A percentile compares a stretch with the other conserved stretches of the same genome.
These are phyloP conservation scores for Lippia alba DNA, from an alignment of 305 asterid species.

Conservation along the genomic window DNA sequence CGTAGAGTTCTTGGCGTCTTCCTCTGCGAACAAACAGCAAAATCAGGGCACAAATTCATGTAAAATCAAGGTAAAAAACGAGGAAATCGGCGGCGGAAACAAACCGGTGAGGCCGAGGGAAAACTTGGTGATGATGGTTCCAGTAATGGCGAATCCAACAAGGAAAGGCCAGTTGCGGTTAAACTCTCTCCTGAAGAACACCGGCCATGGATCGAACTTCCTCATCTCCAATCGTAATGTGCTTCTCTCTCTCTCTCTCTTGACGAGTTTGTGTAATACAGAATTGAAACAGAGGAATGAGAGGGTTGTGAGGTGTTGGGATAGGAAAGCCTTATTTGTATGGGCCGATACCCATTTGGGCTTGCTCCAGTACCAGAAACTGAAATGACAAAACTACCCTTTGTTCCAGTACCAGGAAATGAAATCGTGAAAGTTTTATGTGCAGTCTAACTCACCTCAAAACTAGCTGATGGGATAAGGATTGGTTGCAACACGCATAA, in stretches of 20 bases:
- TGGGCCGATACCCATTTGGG: too few relatives aligned
- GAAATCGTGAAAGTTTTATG: too few relatives aligned
- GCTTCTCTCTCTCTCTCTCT: conserved; percentile 21
- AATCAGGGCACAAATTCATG: background rate
- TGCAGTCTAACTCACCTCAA: too few relatives aligned
- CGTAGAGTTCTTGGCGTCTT: conserved; percentile 59
- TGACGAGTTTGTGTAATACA: too few relatives aligned
- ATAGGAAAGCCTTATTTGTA: too few relatives aligned
- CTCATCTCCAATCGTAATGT: conserved; percentile 49
- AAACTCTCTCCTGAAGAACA: conserved; percentile 83
- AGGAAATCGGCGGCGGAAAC: background rate
- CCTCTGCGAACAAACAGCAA: conserved; percentile 43
- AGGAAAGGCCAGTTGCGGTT: conserved; percentile 84
- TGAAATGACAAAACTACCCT: background rate
- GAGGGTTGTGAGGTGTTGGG: too few relatives aligned
- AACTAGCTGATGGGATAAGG: too few relatives aligned
- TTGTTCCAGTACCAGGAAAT: too few relatives aligned
- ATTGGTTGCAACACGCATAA: too few relatives aligned
- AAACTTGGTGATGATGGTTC: conserved; percentile 66
- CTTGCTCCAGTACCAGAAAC: too few relatives aligned
- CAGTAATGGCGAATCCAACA: conserved; percentile 78
- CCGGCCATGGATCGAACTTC: conserved; percentile 93
- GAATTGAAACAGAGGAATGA: too few relatives aligned
- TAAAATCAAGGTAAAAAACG: background rate
- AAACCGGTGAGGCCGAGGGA: conserved; percentile 52